Conservation (phyloP, 306 rosid genomes). For the Acmispon strigosus region DNA sequence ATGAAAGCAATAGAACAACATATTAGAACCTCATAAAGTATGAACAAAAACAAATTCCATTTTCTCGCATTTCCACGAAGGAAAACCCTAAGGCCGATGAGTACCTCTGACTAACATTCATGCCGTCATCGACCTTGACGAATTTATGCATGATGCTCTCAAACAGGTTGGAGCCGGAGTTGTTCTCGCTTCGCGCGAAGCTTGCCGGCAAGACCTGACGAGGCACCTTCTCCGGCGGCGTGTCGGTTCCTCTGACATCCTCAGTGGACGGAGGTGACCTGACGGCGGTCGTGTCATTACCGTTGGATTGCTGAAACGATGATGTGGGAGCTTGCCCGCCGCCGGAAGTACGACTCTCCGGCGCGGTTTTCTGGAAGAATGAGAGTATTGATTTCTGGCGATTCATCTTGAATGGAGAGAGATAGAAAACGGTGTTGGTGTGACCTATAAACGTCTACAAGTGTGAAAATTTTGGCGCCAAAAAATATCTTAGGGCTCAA, state of each 20-base stretch:
- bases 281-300: background rate
- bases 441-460: background rate
- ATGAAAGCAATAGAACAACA: background rate
- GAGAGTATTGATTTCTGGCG: constrained; percentile 82
- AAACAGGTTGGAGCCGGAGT: constrained; percentile 41
- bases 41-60: background rate
- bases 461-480: constrained; percentile 25
- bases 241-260: constrained; percentile 76
- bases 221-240: constrained; percentile 95
- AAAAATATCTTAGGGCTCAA: background rate
- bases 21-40: background rate
- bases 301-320: constrained; percentile 11
- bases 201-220: constrained; percentile 51
- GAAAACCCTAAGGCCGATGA: constrained; percentile 19
- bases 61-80: background rate
- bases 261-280: constrained; percentile 28
- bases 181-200: constrained; percentile 18
- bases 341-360: constrained; percentile 20
- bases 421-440: background rate
- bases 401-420: constrained; percentile 41
- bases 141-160: constrained; percentile 87
- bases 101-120: constrained; percentile 42
- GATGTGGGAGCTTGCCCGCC: constrained; percentile 17
- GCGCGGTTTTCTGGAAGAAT: constrained; percentile 55
- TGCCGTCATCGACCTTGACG: constrained; percentile 43